phyloP scores from a whole-genome alignment of 345 rosid genomes.

The Citrus inodora region DNA sequence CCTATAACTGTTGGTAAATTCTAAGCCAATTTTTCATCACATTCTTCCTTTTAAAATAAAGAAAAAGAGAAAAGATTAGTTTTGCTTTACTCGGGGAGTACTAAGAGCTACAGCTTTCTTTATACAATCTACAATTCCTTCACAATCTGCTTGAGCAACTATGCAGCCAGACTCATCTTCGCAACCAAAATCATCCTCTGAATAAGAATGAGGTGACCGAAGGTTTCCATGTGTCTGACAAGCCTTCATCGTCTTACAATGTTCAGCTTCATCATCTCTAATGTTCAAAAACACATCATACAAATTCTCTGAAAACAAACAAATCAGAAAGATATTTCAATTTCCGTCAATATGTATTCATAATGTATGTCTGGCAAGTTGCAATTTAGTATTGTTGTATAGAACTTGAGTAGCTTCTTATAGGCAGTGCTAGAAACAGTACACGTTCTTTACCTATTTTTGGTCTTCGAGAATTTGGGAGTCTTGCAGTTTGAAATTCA shows the following conservation, averaged over 20 bases:
- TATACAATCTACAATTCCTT: conserved; percentile 85
- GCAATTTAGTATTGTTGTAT: background rate
- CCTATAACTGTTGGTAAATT: background rate
- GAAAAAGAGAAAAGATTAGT: background rate
- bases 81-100: conserved; percentile 19
- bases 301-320: conserved; percentile 57
- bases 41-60: background rate
- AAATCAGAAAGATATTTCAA: background rate
- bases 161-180: conserved; percentile 45
- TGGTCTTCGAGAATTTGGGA: conserved; percentile 87
- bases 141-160: conserved; percentile 59
- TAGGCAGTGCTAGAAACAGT: background rate
- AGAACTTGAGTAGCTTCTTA: background rate
- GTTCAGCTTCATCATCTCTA: conserved; percentile 97
- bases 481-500: conserved; percentile 91
- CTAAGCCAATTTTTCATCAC: background rate
- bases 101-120: conserved; percentile 55
- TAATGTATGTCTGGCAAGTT: background rate
- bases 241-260: conserved; percentile 93
- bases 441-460: conserved; percentile 51
- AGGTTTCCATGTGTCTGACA: conserved; percentile 88
- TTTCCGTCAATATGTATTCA: background rate
- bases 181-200: conserved; percentile 28
- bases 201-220: conserved; percentile 75
- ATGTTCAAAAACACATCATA: conserved; percentile 87